These are phyloP conservation scores for Annulohypoxylon bovei DNA, from an alignment of 495 filamentous ascomycete genomes.

Conservation along the genomic window DNA sequence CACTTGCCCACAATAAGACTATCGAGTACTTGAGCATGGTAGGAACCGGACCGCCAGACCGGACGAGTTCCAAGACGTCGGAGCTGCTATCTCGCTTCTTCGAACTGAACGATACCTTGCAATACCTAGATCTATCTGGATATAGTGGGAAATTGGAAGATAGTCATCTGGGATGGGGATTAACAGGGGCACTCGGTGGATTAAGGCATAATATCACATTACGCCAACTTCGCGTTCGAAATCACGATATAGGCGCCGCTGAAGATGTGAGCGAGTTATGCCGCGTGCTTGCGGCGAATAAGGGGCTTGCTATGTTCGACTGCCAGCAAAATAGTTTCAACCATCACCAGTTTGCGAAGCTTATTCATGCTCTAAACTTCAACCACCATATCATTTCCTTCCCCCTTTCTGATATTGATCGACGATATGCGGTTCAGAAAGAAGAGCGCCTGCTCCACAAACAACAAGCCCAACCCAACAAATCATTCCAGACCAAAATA, in stretches of 20 bases:
- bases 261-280: slow-evolving; percentile 51
- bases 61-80: slow-evolving; percentile 78
- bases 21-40: slow-evolving; percentile 86
- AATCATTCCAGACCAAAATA: slow-evolving; percentile 27
- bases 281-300: slow-evolving; percentile 41
- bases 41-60: slow-evolving; percentile 83
- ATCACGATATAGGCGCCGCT: slow-evolving; percentile 60
- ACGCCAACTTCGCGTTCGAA: slow-evolving; percentile 78
- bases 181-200: slow-evolving; percentile 80
- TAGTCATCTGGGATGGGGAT: slow-evolving; percentile 81
- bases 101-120: slow-evolving; percentile 77
- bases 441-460: slow-evolving; percentile 34
- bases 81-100: slow-evolving; percentile 79
- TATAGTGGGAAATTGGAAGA: slow-evolving; percentile 90
- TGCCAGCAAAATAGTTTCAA: slow-evolving; percentile 54
- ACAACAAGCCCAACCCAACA: slow-evolving; percentile 15
- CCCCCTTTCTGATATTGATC: slow-evolving; percentile 36
- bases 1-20: slow-evolving; percentile 76
- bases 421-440: slow-evolving; percentile 40
- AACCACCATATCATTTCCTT: slow-evolving; percentile 45
- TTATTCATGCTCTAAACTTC: slow-evolving; percentile 39
- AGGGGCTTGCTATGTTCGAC: slow-evolving; percentile 49
- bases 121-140: slow-evolving; percentile 85
- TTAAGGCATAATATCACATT: slow-evolving; percentile 80
- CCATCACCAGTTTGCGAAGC: slow-evolving; percentile 41